Evolutionary conservation across 208 protist species (phyloP).

Genomic region (Trypanosoma congolense): DNA sequence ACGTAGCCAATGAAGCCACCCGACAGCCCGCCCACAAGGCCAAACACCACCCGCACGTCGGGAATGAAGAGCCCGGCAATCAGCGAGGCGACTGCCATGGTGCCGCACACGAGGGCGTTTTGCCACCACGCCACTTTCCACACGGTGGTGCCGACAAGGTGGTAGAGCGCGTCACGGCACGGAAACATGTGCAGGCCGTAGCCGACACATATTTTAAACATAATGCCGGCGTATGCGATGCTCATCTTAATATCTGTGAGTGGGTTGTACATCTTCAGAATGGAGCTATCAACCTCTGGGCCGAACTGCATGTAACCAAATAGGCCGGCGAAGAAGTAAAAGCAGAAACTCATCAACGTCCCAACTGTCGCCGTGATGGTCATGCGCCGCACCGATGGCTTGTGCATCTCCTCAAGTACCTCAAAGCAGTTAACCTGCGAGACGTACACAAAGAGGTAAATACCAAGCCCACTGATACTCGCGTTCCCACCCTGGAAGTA

Average conservation of each 20-base stretch:
- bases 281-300: conserved; percentile 27
- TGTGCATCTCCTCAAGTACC: conserved; percentile 56
- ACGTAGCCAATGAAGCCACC: conserved; percentile 71
- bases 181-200: conserved; percentile 64
- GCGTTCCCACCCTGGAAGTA: conserved; percentile 44
- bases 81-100: conserved; percentile 32
- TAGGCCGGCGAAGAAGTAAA: conserved; percentile 76
- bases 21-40: conserved; percentile 58
- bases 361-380: conserved; percentile 31
- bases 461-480: conserved; percentile 47
- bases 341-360: conserved; percentile 36
- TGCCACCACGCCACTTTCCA: conserved; percentile 44
- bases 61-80: conserved; percentile 72
- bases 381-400: conserved; percentile 47
- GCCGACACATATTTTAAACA: conserved; percentile 69
- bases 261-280: conserved; percentile 62
- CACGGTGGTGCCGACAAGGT: conserved; percentile 37
- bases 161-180: conserved; percentile 55
- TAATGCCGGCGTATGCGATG: conserved; percentile 50
- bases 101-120: conserved; percentile 34
- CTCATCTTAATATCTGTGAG: conserved; percentile 39
- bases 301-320: conserved; percentile 83
- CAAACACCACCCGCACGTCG: conserved; percentile 62
- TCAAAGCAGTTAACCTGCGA: conserved; percentile 70
- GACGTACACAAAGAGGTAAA: conserved; percentile 71